These are phyloP conservation scores for Globisporangium megalacanthum DNA, from an alignment of 352 stramenopile species.

Conservation along the genomic window DNA sequence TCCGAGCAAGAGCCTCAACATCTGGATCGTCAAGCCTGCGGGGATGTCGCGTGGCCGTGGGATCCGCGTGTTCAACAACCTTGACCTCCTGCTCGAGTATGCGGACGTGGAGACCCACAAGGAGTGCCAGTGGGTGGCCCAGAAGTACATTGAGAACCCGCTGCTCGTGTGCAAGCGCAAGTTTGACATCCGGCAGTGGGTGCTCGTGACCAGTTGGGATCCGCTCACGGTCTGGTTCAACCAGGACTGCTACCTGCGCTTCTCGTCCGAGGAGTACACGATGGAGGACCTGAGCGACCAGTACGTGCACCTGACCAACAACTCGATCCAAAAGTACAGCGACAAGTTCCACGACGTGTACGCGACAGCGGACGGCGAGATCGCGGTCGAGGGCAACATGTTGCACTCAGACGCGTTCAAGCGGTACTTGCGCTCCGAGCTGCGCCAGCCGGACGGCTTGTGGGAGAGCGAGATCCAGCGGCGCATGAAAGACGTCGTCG, in stretches of 20 bases:
- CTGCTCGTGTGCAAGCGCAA: slow-evolving; percentile 84
- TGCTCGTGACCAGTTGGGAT: slow-evolving; percentile 91
- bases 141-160: slow-evolving; percentile 90
- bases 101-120: slow-evolving; percentile 84
- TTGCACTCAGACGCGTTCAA: slow-evolving; percentile 76
- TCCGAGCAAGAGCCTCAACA: slow-evolving; percentile 52
- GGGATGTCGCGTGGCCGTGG: slow-evolving; percentile 79
- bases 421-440: slow-evolving; percentile 30
- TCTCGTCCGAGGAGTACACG: slow-evolving; percentile 82
- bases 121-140: slow-evolving; percentile 80
- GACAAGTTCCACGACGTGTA: slow-evolving; percentile 87
- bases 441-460: slow-evolving; percentile 21
- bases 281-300: slow-evolving; percentile 77
- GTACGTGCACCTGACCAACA: slow-evolving; percentile 94
- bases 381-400: slow-evolving; percentile 68
- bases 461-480: slow-evolving; percentile 56
- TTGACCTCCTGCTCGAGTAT: slow-evolving; percentile 79
- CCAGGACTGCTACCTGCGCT: slow-evolving; percentile 89
- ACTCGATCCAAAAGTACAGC: slow-evolving; percentile 91
- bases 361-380: slow-evolving; percentile 51
- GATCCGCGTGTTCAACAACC: slow-evolving; percentile 87
- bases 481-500: slow-evolving; percentile 86
- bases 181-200: slow-evolving; percentile 92
- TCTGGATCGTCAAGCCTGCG: slow-evolving; percentile 94
- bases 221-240: slow-evolving; percentile 93